Evolutionary conservation across 495 filamentous ascomycete species (phyloP).

Genomic region (Xylaria venustula): DNA sequence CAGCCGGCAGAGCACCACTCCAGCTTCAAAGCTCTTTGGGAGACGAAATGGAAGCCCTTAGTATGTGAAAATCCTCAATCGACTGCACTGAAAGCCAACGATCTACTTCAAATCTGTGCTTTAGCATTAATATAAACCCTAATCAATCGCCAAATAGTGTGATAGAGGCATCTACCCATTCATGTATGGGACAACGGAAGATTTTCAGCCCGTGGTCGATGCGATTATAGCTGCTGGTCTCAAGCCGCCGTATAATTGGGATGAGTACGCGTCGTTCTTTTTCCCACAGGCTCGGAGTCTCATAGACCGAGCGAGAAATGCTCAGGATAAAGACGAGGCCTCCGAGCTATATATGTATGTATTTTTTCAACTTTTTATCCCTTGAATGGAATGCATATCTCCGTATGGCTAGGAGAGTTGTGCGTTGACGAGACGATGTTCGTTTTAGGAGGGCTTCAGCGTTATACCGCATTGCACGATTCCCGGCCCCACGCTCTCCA

Average conservation of each 20-base stretch:
- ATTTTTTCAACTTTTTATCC: background rate
- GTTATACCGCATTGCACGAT: constrained; percentile 69
- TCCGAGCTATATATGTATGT: constrained; percentile 62
- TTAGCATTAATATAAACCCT: too few relatives aligned
- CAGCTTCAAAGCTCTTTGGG: constrained; percentile 67
- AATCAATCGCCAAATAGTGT: constrained; percentile 36
- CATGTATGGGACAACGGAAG: constrained; percentile 61
- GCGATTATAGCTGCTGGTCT: constrained; percentile 31
- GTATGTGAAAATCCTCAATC: constrained; percentile 36
- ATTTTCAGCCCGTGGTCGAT: constrained; percentile 65
- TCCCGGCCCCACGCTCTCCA: constrained; percentile 44
- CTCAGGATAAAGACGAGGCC: constrained; percentile 44
- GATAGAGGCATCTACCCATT: constrained; percentile 69
- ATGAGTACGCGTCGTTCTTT: constrained; percentile 63
- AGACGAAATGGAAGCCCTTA: constrained; percentile 70
- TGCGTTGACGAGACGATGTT: background rate
- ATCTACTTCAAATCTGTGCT: too few relatives aligned
- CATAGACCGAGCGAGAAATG: constrained; percentile 44
- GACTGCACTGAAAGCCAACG: background rate
- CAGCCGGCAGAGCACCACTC: constrained; percentile 53
- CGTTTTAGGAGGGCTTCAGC: constrained; percentile 54
- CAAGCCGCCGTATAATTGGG: constrained; percentile 44
- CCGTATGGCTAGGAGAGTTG: background rate
- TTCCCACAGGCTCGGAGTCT: constrained; percentile 58
- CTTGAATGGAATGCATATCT: background rate